These are phyloP conservation scores for Pythium brachiatum DNA, from an alignment of 352 stramenopile species.

Conservation along the genomic window DNA sequence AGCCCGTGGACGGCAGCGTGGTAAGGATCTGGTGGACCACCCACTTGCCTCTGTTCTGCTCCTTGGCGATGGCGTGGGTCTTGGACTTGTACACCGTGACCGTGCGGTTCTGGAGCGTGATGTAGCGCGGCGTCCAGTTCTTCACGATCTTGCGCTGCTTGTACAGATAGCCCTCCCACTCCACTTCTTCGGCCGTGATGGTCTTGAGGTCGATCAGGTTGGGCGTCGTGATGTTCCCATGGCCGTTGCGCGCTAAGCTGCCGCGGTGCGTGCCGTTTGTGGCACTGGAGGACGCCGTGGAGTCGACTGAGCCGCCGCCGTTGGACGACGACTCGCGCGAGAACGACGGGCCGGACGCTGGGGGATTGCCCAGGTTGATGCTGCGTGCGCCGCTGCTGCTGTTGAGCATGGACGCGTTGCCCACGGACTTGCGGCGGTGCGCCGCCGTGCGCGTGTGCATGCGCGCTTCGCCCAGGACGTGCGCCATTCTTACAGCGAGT, in stretches of 20 bases:
- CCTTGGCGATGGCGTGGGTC: constrained; percentile 77
- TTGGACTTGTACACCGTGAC: constrained; percentile 87
- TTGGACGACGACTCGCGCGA: constrained; percentile 12
- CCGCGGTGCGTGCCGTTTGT: constrained; percentile 16
- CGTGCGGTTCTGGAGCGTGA: constrained; percentile 80
- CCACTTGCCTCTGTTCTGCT: constrained; percentile 76
- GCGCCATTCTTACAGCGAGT: constrained; percentile 11
- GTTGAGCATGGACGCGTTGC: constrained; percentile 20
- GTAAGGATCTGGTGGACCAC: constrained; percentile 79
- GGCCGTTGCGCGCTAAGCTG: constrained; percentile 13
- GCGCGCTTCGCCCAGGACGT: constrained; percentile 21
- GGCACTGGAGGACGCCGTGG: constrained; percentile 3
- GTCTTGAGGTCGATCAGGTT: constrained; percentile 88
- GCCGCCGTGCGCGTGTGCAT: constrained; percentile 22
- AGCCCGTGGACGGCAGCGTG: constrained; percentile 73
- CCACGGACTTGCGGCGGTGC: constrained; percentile 27
- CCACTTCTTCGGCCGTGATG: constrained; percentile 78
- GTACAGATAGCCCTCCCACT: constrained; percentile 89
- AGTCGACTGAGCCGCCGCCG: neutral
- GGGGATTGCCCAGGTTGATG: constrained; percentile 10
- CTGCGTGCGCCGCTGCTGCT: too few relatives aligned
- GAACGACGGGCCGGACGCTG: constrained; percentile 17
- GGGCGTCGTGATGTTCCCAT: constrained; percentile 40
- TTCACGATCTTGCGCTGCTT: constrained; percentile 90
- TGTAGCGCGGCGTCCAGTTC: constrained; percentile 86